Base-by-base conservation (phyloP, 2,329 filamentous ascomycete species). In the Penicillium fuscoglaucum region DNA sequence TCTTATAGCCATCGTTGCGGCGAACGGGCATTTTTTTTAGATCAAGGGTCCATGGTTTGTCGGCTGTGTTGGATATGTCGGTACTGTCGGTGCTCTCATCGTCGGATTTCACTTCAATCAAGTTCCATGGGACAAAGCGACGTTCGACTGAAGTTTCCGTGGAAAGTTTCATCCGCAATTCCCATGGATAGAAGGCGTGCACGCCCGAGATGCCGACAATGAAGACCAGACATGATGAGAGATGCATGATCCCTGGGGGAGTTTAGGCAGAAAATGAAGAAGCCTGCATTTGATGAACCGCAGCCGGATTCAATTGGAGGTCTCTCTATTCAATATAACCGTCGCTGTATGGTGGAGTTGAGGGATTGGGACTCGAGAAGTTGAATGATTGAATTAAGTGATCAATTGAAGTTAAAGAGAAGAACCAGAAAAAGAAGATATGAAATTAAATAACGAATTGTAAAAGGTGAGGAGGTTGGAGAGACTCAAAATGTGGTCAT, bases 1-100 rank as follows among this genome's bases (percentile, higher is more conserved):
- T 78, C 8, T 74, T 71, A 69, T 81, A 84, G 3, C 69, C 65
- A 66, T 84, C 83, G 58, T 79, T 74, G 44, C 82, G 79, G 28
- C 74, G 76, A 33, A 70, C 66, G 17, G 71, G 66, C n/a, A 69
- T 46, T 59, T 71, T 78, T 52, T 70, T 75, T 49, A 79, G 66
- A 61, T 76, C 73, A 44, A 79, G 57, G 6, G 71, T 75, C 21
- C 72, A 47, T 43, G 69, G 56, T 39, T 61, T 59, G 6, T 61
- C 60, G 6, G 53, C 19, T 24, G 29, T 28, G 26, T 19, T 17
- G n/a, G 54, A 19, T 44, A 21, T 17, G 5, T 43, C 28, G 37
- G 26, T 31, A n/a, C 26, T 29, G 2, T 31, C 33, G 3, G 6
- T 17, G 17, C 24, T 43, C 3, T 47, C 6, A 17, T 35, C 35